These are phyloP conservation scores for Syzygium aromaticum DNA, from an alignment of 345 rosid genomes.

Conservation along the genomic window DNA sequence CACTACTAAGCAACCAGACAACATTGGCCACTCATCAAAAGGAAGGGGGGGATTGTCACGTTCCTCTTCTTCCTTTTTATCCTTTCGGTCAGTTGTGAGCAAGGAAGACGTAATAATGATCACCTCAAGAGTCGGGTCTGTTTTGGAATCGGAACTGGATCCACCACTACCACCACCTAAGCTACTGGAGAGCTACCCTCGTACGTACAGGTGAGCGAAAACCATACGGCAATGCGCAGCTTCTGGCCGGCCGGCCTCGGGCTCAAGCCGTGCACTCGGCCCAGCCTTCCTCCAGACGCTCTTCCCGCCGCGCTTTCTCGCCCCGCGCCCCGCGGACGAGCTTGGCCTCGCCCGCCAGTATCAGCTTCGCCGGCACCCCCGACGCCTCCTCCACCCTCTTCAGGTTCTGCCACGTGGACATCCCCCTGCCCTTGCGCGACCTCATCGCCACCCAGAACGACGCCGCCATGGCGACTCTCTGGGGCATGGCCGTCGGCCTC, in stretches of 20 bases:
- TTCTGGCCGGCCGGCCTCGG: background rate
- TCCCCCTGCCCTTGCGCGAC: background rate
- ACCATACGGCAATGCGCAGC: background rate
- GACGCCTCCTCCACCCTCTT: conserved; percentile 20
- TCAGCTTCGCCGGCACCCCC: conserved; percentile 34
- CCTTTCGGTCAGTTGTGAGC: background rate
- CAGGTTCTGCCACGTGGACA: conserved; percentile 20
- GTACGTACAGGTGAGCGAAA: background rate
- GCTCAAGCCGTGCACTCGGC: conserved; percentile 22
- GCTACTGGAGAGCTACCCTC: background rate
- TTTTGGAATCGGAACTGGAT: background rate
- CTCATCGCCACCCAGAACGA: conserved; percentile 38
- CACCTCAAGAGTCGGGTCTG: background rate
- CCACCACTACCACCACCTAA: background rate
- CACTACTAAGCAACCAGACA: background rate
- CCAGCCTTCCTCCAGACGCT: conserved; percentile 30
- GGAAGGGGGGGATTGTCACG: background rate
- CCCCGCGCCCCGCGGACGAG: conserved; percentile 10
- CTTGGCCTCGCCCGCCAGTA: conserved; percentile 20
- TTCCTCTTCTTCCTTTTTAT: background rate
- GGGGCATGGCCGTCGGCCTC: conserved; percentile 11
- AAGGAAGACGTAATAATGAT: background rate
- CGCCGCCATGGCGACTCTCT: conserved; percentile 24
- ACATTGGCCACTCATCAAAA: background rate
- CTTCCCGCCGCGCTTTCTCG: background rate